Base-by-base conservation (phyloP, 805 yeast genomes). In the Yamadazyma phyllophila region DNA sequence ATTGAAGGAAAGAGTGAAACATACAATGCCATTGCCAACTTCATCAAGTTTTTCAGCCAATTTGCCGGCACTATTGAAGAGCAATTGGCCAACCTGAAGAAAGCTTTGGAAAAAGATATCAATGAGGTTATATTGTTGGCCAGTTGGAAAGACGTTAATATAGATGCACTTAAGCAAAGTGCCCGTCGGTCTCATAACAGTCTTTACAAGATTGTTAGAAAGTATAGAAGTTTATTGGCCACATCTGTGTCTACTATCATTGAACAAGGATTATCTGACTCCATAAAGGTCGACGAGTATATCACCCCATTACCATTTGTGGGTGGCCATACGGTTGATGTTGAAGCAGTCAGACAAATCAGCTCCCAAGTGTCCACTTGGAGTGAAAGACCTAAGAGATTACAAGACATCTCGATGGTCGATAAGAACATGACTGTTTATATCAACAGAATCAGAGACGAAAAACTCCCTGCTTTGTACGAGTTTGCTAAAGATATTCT, bases 141-240 rank as follows among this genome's bases (percentile, higher is more conserved):
- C 1, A 88, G 96, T 57, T 95, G 98, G 98, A 90, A 91, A 55
- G 99, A 94, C 67, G 91, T 90, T 10, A 95, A 94, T 58, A 80
- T 90, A 36, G 95, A 87, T 59, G 96, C 99, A 0, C 74, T 94
- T 57, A 90, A 88, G 55, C 97, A 91, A 65, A 88, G 97, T 65
- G 94, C 99, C 5, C 82, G 89, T 52, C 80, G 85, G 39, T 90
- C 97, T 0, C 99, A 95, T 59, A 80, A 81, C 52, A 81, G 76
- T 55, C 80, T 94, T 43, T 92, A 84, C 78, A 94, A 90, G 64
- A 62, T 87, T 42, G 85, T 92, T 9, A 77, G 90, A 47, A 89
- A 89, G 62, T 94, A 88, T 61, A 79, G 98, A 43, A 75, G 76
- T 1, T 57, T 84, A 27, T 63, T 91, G 9, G 61, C 74, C 5